These are phyloP conservation scores for Iberis amara DNA, from an alignment of 441 rosid genomes.

Conservation along the genomic window DNA sequence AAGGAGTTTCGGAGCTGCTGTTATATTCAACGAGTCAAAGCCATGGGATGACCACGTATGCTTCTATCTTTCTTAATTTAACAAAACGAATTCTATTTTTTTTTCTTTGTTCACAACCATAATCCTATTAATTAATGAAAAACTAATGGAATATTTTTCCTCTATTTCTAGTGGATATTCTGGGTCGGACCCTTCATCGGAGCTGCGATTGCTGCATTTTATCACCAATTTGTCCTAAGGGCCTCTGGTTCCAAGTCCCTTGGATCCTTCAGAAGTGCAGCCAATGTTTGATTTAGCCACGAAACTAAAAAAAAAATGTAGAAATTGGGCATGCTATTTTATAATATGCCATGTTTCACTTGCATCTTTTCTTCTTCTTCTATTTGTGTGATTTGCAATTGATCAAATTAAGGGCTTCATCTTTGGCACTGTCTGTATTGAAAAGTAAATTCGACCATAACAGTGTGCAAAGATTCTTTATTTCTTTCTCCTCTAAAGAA, in stretches of 20 bases:
- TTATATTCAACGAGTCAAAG: too few relatives aligned
- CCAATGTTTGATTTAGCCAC: constrained; percentile 24
- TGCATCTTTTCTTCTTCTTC: neutral
- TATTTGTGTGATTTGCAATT: constrained; percentile 4
- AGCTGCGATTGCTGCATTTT: constrained; percentile 56
- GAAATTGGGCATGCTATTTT: constrained; percentile 7
- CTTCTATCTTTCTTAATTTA: too few relatives aligned
- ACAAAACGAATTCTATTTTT: too few relatives aligned
- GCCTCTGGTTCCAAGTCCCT: too few relatives aligned
- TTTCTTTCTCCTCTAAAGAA: too few relatives aligned
- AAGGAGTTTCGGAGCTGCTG: too few relatives aligned
- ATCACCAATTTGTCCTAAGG: too few relatives aligned
- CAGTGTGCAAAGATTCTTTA: too few relatives aligned
- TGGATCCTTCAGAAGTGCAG: constrained; percentile 32
- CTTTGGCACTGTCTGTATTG: neutral
- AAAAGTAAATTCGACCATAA: too few relatives aligned
- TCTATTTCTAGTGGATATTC: constrained; percentile 46
- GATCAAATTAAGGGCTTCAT: neutral
- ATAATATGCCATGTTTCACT: neutral
- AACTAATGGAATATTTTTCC: neutral
- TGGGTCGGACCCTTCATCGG: constrained; percentile 72
- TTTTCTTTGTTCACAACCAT: too few relatives aligned
- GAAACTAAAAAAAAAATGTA: neutral
- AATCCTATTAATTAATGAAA: too few relatives aligned
- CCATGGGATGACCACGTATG: too few relatives aligned